A percentile compares a stretch with the other conserved stretches of the same genome.
phyloP scores from a whole-genome alignment of 2,329 filamentous ascomycete genomes.

The Fusarium hostae region DNA sequence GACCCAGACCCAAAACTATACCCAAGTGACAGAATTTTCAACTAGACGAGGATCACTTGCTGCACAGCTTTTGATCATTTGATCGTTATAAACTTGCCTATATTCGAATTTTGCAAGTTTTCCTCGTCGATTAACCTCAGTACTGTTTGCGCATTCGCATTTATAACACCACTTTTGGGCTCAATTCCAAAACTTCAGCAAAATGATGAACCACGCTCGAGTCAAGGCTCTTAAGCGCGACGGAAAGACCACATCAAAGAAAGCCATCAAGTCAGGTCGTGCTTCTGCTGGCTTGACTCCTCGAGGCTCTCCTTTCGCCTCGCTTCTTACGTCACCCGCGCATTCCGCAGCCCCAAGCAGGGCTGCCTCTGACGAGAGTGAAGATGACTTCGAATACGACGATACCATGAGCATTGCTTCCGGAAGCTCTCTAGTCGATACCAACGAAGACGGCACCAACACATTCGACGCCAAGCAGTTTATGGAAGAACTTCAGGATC shows the following conservation, averaged over 20 bases:
- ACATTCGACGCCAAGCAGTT: conserved; percentile 71
- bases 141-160: background rate
- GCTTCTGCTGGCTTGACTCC: conserved; percentile 69
- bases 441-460: conserved; percentile 74
- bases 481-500: conserved; percentile 75
- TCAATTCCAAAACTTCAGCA: background rate
- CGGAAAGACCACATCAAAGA: conserved; percentile 77
- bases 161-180: background rate
- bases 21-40: conserved; percentile 32
- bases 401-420: conserved; percentile 58
- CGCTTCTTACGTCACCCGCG: conserved; percentile 66
- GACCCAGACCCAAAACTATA: conserved; percentile 38
- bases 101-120: conserved; percentile 33
- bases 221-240: conserved; percentile 76
- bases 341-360: conserved; percentile 70
- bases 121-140: conserved; percentile 37
- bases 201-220: conserved; percentile 69
- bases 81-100: conserved; percentile 5
- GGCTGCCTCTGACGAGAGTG: conserved; percentile 70
- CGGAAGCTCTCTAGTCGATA: conserved; percentile 56
- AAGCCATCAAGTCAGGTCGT: conserved; percentile 69
- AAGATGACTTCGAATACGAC: conserved; percentile 62
- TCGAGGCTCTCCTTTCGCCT: conserved; percentile 67
- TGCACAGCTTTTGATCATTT: conserved; percentile 25
- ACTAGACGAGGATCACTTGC: conserved; percentile 43